Conservation (phyloP, 306 rosid species). For the Astragalus membranaceus region DNA sequence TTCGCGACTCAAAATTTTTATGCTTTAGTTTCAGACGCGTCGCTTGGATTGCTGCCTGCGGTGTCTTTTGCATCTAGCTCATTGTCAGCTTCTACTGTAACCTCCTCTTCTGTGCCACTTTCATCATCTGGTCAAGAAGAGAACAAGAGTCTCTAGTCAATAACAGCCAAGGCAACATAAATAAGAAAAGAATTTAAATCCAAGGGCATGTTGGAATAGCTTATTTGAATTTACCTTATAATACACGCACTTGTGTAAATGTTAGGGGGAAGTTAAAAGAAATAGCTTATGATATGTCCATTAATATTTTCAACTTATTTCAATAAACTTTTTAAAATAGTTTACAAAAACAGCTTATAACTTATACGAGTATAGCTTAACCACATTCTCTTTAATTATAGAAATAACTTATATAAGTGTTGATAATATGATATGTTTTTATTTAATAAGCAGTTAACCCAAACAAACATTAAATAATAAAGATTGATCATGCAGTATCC, state of each 20-base stretch:
- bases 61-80: constrained; percentile 15
- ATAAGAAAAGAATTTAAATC: background rate
- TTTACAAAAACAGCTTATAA: no score
- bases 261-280: no score
- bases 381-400: background rate
- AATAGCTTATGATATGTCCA: background rate
- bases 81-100: constrained; percentile 3
- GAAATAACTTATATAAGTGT: background rate
- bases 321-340: no score
- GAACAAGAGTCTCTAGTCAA: background rate
- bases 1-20: background rate
- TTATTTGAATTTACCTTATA: no score
- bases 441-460: background rate
- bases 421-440: background rate
- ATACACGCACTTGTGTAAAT: no score
- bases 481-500: background rate
- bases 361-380: no score
- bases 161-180: background rate
- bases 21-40: constrained; percentile 19
- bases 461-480: background rate
- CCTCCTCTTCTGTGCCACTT: constrained; percentile 28
- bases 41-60: background rate
- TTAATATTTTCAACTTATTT: no score
- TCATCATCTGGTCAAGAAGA: constrained; percentile 25
- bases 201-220: background rate